Conservation (phyloP, 768 basidiomycete species). For the Suillus americanus region DNA sequence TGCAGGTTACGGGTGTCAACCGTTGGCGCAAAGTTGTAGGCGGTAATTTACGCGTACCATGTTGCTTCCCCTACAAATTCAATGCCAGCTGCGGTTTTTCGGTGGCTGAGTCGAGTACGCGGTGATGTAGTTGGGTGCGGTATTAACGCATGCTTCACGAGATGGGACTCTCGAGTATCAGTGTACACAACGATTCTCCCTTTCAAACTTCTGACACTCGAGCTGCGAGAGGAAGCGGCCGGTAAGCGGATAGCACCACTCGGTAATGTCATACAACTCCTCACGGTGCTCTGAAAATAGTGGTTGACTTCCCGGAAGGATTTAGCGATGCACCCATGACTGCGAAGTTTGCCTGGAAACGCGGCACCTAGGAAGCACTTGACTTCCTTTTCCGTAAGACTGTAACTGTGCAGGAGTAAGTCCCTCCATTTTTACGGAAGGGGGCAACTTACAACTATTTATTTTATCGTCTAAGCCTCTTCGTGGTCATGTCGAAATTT, state of each 20-base stretch:
- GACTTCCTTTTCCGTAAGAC: constrained; percentile 1
- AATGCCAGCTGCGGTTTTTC: constrained; percentile 21
- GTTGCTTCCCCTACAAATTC: constrained; percentile 16
- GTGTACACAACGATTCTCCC: neutral
- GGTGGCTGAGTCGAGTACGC: constrained; percentile 17
- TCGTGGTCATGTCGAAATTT: neutral
- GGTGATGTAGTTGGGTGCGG: constrained; percentile 19
- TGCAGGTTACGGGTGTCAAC: neutral
- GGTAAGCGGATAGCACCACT: neutral
- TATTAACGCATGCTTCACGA: neutral
- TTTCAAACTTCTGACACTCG: neutral
- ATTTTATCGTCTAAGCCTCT: neutral
- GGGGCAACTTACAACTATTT: neutral
- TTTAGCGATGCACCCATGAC: neutral
- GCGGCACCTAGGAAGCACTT: constrained; percentile 2
- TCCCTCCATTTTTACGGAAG: neutral
- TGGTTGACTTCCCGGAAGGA: constrained; percentile 1
- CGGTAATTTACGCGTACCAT: constrained; percentile 11
- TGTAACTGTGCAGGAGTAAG: neutral
- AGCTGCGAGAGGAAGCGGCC: neutral
- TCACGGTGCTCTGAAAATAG: neutral
- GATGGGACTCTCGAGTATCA: constrained; percentile 1
- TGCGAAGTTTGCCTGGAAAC: constrained; percentile 4
- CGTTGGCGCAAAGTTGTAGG: neutral
- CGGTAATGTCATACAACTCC: neutral